These are phyloP conservation scores for Hydrangea macrophylla DNA, from an alignment of 148 eudicot genomes.

Conservation along the genomic window DNA sequence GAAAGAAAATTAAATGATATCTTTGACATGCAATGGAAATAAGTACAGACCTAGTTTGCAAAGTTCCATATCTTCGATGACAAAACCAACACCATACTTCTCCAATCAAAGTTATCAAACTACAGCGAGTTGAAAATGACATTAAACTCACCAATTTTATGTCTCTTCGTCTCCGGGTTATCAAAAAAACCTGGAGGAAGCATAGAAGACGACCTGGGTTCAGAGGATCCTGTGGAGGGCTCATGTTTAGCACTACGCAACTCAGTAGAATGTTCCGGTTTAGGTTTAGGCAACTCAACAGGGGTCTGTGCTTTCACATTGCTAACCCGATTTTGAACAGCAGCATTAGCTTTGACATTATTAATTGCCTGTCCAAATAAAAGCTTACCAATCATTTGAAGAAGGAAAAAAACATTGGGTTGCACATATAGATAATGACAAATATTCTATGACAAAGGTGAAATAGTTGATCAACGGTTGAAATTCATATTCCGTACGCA, in stretches of 20 bases:
- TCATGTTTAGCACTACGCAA: constrained; percentile 27
- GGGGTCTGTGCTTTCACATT: constrained; percentile 44
- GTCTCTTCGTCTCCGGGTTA: constrained; percentile 53
- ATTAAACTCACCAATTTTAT: constrained; percentile 52
- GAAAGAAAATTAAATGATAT: too few relatives aligned
- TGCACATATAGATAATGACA: too few relatives aligned
- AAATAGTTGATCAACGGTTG: too few relatives aligned
- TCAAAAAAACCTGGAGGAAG: constrained; percentile 85
- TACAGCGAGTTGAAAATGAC: not conserved
- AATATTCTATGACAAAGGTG: too few relatives aligned
- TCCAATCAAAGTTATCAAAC: not conserved
- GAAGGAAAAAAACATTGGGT: too few relatives aligned
- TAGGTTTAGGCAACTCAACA: constrained; percentile 34
- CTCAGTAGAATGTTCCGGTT: constrained; percentile 28
- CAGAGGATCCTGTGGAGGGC: constrained; percentile 31
- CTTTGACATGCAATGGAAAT: too few relatives aligned
- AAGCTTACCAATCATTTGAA: not conserved
- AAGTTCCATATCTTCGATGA: too few relatives aligned
- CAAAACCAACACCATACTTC: not conserved
- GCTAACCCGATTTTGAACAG: constrained; percentile 35
- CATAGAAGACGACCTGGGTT: constrained; percentile 41
- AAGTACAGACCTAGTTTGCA: too few relatives aligned
- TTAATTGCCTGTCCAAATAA: constrained; percentile 57
- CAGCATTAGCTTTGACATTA: constrained; percentile 71
- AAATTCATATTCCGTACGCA: too few relatives aligned